Percentiles rank a stretch among this genome's conserved stretches.
These are phyloP conservation scores for Alliaria petiolata DNA, from an alignment of 345 rosid genomes.

Conservation along the genomic window DNA sequence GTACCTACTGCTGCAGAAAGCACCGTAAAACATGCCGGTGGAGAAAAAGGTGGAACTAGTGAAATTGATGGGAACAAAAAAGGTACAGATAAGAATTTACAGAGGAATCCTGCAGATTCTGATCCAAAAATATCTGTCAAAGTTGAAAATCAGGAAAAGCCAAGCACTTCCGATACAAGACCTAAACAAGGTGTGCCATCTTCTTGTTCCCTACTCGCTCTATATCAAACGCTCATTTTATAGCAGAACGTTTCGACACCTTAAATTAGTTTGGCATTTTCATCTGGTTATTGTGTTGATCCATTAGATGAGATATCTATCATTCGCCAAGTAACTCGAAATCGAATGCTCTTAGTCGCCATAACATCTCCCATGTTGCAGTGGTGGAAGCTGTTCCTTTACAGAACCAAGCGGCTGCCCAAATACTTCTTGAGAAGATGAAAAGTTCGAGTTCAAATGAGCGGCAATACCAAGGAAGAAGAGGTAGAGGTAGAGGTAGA, in stretches of 20 bases:
- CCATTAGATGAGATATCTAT: not conserved
- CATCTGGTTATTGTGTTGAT: not conserved
- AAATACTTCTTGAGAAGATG: conserved; percentile 85
- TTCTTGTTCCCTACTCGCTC: not conserved
- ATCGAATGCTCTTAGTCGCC: not conserved
- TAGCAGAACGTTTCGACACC: not conserved
- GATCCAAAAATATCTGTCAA: conserved; percentile 23
- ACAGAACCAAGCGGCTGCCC: conserved; percentile 95
- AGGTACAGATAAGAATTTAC: conserved; percentile 22
- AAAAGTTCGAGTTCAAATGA: conserved; percentile 38
- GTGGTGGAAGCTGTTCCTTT: conserved; percentile 67
- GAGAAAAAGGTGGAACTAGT: conserved; percentile 31
- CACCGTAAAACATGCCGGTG: conserved; percentile 9
- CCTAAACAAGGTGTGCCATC: conserved; percentile 64
- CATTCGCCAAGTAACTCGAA: not conserved
- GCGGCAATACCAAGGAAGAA: conserved; percentile 44
- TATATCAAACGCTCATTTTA: not conserved
- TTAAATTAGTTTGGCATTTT: not conserved
- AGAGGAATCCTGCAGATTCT: conserved; percentile 28
- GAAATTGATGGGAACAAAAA: conserved; percentile 27
- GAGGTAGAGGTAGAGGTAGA: conserved; percentile 48
- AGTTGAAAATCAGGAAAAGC: conserved; percentile 49
- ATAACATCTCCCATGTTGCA: conserved; percentile 30
- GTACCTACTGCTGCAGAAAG: conserved; percentile 30
- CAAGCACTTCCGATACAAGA: conserved; percentile 55